Base-by-base conservation (phyloP, 352 stramenopile genomes). In the Globisporangium megalacanthum region DNA sequence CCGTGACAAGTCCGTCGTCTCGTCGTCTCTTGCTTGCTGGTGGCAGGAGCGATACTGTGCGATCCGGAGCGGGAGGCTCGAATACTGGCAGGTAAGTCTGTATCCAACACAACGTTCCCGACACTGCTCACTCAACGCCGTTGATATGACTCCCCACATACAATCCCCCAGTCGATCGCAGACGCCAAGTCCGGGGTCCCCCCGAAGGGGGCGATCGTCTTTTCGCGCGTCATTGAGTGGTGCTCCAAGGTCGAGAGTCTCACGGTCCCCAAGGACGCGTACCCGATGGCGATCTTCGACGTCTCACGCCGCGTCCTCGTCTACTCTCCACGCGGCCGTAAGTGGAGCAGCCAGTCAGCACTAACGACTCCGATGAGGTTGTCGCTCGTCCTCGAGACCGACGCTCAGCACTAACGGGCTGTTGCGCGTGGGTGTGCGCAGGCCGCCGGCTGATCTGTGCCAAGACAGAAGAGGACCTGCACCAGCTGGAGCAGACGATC, bases 161-260 rank as follows among this genome's bases (percentile, higher is more conserved):
- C n/a, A n/a, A n/a, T n/a, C n/a, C n/a, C 36, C 37, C 41, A 77
- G 69, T 73, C 62, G 5, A 69, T 72, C 20, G 58, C 50, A 29
- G 69, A 77, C 47, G 66, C 69, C 44, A 73, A 74, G 51, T 50
- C 65, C 6, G 69, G 69, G 3, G 39, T 67, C 29, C 62, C 69
- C 4, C 69, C 69, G 5, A 73, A 67, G 49, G 29, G 47, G 2
- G 22, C 25, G 11, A 66, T 72, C 19, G n/a, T 63, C 7, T 46
- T 77, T 11, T 66, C 66, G 6, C 66, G 65, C 42, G 52, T 52
- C 4, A 41, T 74, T 10, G 69, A 69, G 13, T 61, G 60, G 20
- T 73, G 65, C 56, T 63, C 55, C 1, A 69, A 66, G 37, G 35
- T 52, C 7, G 66, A 77, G 46, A 22, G 49, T 5, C 10, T 52